Base-by-base conservation (phyloP, 2,329 filamentous ascomycete species). In the Exophiala xenobiotica region DNA sequence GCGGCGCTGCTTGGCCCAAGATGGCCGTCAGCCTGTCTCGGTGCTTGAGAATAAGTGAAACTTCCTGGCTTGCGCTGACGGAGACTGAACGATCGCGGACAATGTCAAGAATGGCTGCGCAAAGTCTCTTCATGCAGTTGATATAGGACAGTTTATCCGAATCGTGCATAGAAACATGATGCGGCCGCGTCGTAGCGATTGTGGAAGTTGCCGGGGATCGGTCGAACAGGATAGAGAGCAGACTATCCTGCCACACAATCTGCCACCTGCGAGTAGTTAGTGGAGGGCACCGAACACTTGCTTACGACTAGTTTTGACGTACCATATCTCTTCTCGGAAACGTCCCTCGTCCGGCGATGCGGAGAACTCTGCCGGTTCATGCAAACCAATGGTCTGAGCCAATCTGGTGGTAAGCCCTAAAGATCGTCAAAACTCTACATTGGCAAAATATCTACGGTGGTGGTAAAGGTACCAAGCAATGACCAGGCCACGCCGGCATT, bases 401-500 rank as follows among this genome's bases (percentile, higher is more conserved):
- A 68, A 46, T 18, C 67, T 60, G 9, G 66, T 60, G 0, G 65
- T 68, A 1, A 65, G 64, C 0, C 67, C 67, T 8, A 66, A 49
- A 27, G 31, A 8, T 2, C 1, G 27, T 50, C 6, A 67, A 45
- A 4, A 62, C n/a, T n/a, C n/a, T n/a, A n/a, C n/a, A n/a, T n/a
- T n/a, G n/a, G n/a, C n/a, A n/a, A n/a, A n/a, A n/a, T n/a, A n/a
- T n/a, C n/a, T n/a, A n/a, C n/a, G n/a, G n/a, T n/a, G n/a, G n/a
- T n/a, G n/a, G n/a, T n/a, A n/a, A n/a, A n/a, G n/a, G n/a, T 73
- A 74, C 73, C 78, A 43, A 80, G 75, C 8, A 84, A 62, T 18
- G 79, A 78, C 72, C 81, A 84, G 4, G 80, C 78, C 19, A 81
- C 80, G 2, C 81, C 81, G 8, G 81, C 80, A 51, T 83, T 83